phyloP scores from a whole-genome alignment of 2,329 filamentous ascomycete species.

The Didymella exigua region DNA sequence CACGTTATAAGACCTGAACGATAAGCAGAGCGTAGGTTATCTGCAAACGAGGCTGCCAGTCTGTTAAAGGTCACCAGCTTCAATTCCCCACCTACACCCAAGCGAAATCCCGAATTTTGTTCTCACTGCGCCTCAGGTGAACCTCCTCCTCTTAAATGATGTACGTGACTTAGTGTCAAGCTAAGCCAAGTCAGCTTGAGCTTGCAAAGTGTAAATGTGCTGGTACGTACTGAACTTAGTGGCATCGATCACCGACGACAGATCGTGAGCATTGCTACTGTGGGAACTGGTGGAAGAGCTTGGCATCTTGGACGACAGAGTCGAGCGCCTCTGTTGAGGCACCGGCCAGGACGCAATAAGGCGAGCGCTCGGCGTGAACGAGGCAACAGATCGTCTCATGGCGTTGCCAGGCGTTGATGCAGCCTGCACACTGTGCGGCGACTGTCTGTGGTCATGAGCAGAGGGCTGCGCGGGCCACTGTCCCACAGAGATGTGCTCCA shows the following conservation, averaged over 20 bases:
- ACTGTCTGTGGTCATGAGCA: background rate
- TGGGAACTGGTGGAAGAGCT: background rate
- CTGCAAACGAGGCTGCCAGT: background rate
- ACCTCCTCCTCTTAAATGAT: background rate
- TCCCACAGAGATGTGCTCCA: background rate
- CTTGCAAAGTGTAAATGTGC: background rate
- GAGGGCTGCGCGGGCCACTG: background rate
- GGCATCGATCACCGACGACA: background rate
- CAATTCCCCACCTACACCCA: background rate
- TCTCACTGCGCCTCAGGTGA: background rate
- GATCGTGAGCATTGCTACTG: background rate
- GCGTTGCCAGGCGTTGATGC: background rate
- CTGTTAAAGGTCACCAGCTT: background rate
- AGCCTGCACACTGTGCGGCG: too few relatives aligned
- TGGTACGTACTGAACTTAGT: background rate
- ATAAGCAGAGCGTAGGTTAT: background rate
- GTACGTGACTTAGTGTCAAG: background rate
- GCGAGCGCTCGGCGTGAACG: background rate
- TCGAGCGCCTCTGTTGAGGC: background rate
- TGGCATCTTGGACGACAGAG: background rate
- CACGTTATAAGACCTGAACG: background rate
- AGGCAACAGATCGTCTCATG: background rate
- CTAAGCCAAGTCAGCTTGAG: background rate
- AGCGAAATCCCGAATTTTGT: background rate
- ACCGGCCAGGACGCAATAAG: background rate